These are phyloP conservation scores for Spathaspora arborariae DNA, from an alignment of 805 yeast species.

Conservation along the genomic window DNA sequence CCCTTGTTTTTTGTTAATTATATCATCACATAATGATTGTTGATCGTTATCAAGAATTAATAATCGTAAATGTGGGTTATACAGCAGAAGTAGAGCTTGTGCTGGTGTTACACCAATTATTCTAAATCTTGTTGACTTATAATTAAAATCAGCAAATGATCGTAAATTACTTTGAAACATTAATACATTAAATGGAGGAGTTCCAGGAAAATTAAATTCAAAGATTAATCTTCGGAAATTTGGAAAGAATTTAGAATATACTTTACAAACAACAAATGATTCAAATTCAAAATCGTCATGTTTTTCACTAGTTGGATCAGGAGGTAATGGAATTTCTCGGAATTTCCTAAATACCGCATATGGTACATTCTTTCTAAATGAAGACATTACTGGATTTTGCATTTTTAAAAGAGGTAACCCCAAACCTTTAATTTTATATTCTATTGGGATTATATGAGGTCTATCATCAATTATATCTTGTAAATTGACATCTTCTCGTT, in stretches of 20 bases:
- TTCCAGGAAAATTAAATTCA: slow-evolving; percentile 20
- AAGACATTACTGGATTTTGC: slow-evolving; percentile 32
- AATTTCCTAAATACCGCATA: slow-evolving; percentile 28
- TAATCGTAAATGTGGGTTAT: slow-evolving; percentile 32
- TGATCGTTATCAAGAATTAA: slow-evolving; percentile 29
- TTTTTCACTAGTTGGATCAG: slow-evolving; percentile 9
- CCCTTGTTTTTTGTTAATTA: slow-evolving; percentile 27
- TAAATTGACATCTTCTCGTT: slow-evolving; percentile 5
- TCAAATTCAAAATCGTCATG: slow-evolving; percentile 27
- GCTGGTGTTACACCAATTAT: slow-evolving; percentile 33
- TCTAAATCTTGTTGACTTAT: slow-evolving; percentile 34
- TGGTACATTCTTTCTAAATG: slow-evolving; percentile 32
- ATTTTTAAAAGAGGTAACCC: slow-evolving; percentile 38
- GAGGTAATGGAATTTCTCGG: slow-evolving; percentile 26
- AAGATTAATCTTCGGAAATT: slow-evolving; percentile 25
- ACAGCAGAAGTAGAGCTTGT: slow-evolving; percentile 23
- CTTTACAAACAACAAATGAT: slow-evolving; percentile 31
- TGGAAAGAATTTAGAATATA: slow-evolving; percentile 25
- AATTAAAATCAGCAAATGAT: slow-evolving; percentile 38
- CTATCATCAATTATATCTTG: slow-evolving; percentile 22
- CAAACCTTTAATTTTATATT: slow-evolving; percentile 25
- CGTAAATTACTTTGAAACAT: slow-evolving; percentile 33
- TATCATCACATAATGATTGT: slow-evolving; percentile 33
- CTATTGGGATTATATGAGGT: slow-evolving; percentile 29
- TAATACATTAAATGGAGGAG: slow-evolving; percentile 19